Evolutionary conservation across 768 basidiomycete genomes (phyloP).

Genomic region (Panellus pusillus): DNA sequence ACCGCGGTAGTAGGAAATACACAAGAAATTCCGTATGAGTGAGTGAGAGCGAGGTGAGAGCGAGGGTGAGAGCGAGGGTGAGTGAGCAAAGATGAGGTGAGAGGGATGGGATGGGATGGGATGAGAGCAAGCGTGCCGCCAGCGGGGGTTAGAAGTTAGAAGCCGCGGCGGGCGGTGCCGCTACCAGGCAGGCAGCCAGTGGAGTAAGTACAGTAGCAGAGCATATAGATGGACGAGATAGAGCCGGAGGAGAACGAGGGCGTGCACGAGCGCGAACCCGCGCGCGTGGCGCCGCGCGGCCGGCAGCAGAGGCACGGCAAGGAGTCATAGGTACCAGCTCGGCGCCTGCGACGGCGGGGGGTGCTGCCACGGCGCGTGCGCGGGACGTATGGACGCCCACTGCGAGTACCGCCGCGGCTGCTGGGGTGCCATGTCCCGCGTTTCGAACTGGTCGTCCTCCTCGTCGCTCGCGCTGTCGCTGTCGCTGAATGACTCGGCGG

Average conservation of each 20-base stretch:
- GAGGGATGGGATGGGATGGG: too few species aligned
- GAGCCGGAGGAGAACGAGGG: slow-evolving; percentile 34
- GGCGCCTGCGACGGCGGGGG: neutral
- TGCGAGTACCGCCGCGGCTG: slow-evolving; percentile 25
- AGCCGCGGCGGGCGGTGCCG: neutral
- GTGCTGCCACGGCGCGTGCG: slow-evolving; percentile 13
- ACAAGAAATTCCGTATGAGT: too few species aligned
- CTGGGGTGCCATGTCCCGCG: too few species aligned
- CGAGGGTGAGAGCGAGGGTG: too few species aligned
- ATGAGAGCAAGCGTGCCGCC: too few species aligned
- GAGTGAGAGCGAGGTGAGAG: too few species aligned
- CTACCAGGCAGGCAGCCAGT: slow-evolving; percentile 15
- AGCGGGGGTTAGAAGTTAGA: too few species aligned
- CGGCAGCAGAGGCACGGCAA: slow-evolving; percentile 7
- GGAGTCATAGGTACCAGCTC: slow-evolving; percentile 17
- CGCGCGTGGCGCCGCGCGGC: slow-evolving; percentile 32
- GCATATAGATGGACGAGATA: slow-evolving; percentile 46
- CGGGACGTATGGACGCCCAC: slow-evolving; percentile 25
- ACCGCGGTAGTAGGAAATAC: too few species aligned
- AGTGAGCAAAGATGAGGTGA: too few species aligned
- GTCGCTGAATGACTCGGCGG: neutral
- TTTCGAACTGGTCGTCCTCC: slow-evolving; percentile 35
- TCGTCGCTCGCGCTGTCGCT: slow-evolving; percentile 31
- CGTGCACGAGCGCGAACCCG: slow-evolving; percentile 30
- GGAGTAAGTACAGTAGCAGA: slow-evolving; percentile 39